phyloP scores from a whole-genome alignment of 1,284 basidiomycete species.

The Phellopilus nigrolimitatus region DNA sequence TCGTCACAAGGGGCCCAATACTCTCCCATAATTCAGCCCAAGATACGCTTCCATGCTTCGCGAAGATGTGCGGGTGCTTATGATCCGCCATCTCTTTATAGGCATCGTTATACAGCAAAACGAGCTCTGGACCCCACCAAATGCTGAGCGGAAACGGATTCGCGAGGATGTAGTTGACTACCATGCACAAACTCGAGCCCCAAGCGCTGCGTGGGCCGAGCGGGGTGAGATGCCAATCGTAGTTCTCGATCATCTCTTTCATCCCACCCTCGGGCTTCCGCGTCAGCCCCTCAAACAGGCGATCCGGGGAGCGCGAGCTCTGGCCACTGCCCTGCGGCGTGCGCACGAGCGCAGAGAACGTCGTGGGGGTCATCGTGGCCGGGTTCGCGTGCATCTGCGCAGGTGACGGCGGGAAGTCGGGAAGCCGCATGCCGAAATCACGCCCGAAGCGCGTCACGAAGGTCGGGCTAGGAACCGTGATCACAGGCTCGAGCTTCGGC shows the following conservation, averaged over 20 bases:
- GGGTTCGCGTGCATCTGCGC: slow-evolving; percentile 4
- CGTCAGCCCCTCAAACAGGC: not conserved
- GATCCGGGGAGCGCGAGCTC: slow-evolving; percentile 15
- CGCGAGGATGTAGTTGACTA: slow-evolving; percentile 18
- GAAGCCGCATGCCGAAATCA: slow-evolving; percentile 14
- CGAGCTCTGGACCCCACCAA: slow-evolving; percentile 21
- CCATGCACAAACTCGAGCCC: slow-evolving; percentile 9
- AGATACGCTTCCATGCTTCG: slow-evolving; percentile 18
- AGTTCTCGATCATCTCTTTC: slow-evolving; percentile 20
- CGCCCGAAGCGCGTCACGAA: slow-evolving; percentile 6
- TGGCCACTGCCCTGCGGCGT: not conserved
- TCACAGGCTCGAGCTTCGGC: not conserved
- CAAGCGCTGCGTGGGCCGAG: slow-evolving; percentile 20
- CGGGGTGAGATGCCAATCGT: slow-evolving; percentile 19
- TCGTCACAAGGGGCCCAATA: slow-evolving; percentile 15
- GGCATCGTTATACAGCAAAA: slow-evolving; percentile 22
- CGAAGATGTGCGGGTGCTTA: slow-evolving; percentile 22
- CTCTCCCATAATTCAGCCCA: slow-evolving; percentile 23
- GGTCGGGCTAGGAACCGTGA: not conserved
- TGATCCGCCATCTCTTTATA: slow-evolving; percentile 20
- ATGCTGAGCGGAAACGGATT: slow-evolving; percentile 20
- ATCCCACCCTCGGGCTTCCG: slow-evolving; percentile 10
- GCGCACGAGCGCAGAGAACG: slow-evolving; percentile 3
- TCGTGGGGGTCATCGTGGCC: not conserved
- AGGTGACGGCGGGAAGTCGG: slow-evolving; percentile 13